Conservation (phyloP, 1,284 basidiomycete species). For the Ganoderma boninense region DNA sequence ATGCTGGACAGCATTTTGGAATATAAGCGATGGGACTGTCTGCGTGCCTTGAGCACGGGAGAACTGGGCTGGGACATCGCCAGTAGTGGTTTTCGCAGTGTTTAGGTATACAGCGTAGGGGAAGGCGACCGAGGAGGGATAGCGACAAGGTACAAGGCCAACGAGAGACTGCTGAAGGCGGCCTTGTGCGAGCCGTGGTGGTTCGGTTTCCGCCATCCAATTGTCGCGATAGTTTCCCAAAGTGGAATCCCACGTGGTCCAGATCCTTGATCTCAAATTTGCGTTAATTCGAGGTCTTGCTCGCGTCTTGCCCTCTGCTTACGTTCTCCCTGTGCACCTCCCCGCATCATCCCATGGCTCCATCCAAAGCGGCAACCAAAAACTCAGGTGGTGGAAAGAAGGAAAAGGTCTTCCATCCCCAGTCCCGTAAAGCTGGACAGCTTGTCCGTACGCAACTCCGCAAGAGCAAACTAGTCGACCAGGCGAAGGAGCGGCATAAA, state of each 20-base stretch:
- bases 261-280: not conserved
- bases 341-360: slow-evolving; percentile 36
- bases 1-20: slow-evolving; percentile 24
- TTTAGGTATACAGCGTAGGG: not conserved
- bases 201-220: not conserved
- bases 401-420: slow-evolving; percentile 82
- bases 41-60: slow-evolving; percentile 30
- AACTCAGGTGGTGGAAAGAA: slow-evolving; percentile 53
- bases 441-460: slow-evolving; percentile 76
- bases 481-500: slow-evolving; percentile 61
- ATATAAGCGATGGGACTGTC: slow-evolving; percentile 22
- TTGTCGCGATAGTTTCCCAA: slow-evolving; percentile 2
- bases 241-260: slow-evolving; percentile 20
- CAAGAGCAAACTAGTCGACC: slow-evolving; percentile 72
- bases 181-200: too few species aligned
- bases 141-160: not conserved
- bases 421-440: slow-evolving; percentile 85
- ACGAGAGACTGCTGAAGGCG: too few species aligned
- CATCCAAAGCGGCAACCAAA: slow-evolving; percentile 35
- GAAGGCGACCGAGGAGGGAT: not conserved
- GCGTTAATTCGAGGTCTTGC: too few species aligned
- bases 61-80: slow-evolving; percentile 30
- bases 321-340: not conserved
- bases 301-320: not conserved
- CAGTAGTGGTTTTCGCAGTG: not conserved